Percentiles rank a stretch among this genome's conserved stretches.
Evolutionary conservation across 2,329 filamentous ascomycete species (phyloP).

Genomic region (Alternaria sp.): DNA sequence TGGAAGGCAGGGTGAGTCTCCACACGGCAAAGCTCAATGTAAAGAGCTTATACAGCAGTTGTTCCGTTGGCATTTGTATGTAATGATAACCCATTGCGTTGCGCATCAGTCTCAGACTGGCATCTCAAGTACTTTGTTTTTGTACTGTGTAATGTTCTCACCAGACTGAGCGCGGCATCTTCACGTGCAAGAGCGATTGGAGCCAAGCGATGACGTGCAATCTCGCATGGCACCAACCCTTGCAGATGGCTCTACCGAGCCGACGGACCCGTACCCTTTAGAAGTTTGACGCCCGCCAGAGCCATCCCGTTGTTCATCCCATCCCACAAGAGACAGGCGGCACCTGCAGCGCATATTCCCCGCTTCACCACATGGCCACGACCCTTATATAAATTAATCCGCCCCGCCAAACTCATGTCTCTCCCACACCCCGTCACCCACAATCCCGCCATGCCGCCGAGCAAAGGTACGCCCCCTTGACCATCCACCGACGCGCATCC

Average conservation of each 20-base stretch:
- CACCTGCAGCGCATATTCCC: constrained; percentile 19
- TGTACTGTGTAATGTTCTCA: background rate
- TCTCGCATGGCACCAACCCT: constrained; percentile 3
- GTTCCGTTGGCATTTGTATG: background rate
- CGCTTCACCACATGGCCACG: constrained; percentile 22
- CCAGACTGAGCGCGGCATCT: background rate
- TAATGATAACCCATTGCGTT: background rate
- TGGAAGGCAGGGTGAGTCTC: background rate
- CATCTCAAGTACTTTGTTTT: background rate
- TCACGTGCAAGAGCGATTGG: constrained; percentile 19
- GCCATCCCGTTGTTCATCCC: constrained; percentile 14
- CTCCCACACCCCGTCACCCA: constrained; percentile 44
- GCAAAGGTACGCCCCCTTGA: constrained; percentile 37
- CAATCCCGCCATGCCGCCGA: constrained; percentile 44
- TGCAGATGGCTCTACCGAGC: constrained; percentile 15
- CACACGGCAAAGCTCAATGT: background rate
- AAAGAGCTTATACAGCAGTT: background rate
- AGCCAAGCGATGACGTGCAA: constrained; percentile 17
- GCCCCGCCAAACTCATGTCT: constrained; percentile 41
- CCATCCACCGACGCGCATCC: constrained; percentile 14
- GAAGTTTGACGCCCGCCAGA: constrained; percentile 18
- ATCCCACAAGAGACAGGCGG: constrained; percentile 20
- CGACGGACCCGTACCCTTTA: constrained; percentile 23
- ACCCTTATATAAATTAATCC: constrained; percentile 31
- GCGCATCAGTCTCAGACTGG: background rate